Percentiles rank a stretch among this genome's conserved stretches.
These are phyloP conservation scores for Tricholoma bakamatsutake DNA, from an alignment of 768 basidiomycete genomes.

Conservation along the genomic window DNA sequence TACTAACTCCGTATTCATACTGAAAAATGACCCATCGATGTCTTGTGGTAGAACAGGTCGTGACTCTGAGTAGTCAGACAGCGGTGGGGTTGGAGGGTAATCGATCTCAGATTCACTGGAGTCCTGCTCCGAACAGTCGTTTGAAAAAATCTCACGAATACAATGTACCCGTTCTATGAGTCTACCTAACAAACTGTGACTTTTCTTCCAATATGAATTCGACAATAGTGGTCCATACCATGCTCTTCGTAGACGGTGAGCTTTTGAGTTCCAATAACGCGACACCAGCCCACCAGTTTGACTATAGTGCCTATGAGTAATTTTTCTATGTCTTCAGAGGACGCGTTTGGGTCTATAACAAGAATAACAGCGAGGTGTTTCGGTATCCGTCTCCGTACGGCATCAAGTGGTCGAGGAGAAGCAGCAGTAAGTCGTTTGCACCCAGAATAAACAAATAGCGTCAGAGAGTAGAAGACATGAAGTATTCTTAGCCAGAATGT, in stretches of 20 bases:
- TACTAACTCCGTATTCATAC: constrained; percentile 19
- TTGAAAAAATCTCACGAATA: constrained; percentile 28
- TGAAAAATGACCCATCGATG: constrained; percentile 9
- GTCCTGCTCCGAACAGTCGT: constrained; percentile 12
- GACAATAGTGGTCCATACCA: constrained; percentile 38
- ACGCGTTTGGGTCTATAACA: constrained; percentile 35
- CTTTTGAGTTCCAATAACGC: constrained; percentile 49
- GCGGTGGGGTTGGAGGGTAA: constrained; percentile 74
- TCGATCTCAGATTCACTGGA: constrained; percentile 43
- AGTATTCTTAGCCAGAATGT: constrained; percentile 45
- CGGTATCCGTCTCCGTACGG: constrained; percentile 54
- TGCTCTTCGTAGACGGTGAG: constrained; percentile 69
- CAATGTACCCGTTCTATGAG: constrained; percentile 33
- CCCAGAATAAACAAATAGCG: constrained; percentile 34
- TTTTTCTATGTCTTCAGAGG: constrained; percentile 29
- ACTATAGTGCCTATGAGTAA: constrained; percentile 49
- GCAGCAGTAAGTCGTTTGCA: constrained; percentile 30
- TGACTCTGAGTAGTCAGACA: constrained; percentile 66
- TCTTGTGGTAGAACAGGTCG: constrained; percentile 51
- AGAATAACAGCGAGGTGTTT: constrained; percentile 64
- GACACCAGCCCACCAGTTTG: constrained; percentile 56
- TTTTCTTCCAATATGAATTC: neutral
- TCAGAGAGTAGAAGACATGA: constrained; percentile 50
- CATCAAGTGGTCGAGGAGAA: constrained; percentile 42
- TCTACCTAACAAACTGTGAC: constrained; percentile 26